phyloP scores from a whole-genome alignment of 192 early-diverging fungal genomes.

The Entrophospora sp. region DNA sequence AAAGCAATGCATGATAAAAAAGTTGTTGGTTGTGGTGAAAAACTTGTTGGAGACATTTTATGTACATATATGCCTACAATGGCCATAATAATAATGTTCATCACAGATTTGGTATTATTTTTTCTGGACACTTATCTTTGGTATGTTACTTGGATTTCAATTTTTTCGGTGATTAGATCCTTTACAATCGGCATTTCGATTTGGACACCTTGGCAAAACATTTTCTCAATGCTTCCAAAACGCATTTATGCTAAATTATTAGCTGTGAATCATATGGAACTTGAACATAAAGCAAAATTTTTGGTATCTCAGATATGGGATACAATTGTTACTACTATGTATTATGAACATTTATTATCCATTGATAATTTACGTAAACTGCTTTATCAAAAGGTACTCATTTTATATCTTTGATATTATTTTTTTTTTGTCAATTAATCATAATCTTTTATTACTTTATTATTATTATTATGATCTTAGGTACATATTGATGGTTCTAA shows the following conservation, averaged over 20 bases:
- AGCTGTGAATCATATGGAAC: conserved; percentile 61
- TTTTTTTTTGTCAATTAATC: neutral
- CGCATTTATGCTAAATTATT: conserved; percentile 71
- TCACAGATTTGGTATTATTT: conserved; percentile 65
- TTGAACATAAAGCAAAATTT: conserved; percentile 71
- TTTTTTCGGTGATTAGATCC: conserved; percentile 67
- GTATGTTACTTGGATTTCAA: conserved; percentile 80
- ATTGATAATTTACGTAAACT: conserved; percentile 67
- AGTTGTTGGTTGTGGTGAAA: conserved; percentile 52
- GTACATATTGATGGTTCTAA: conserved; percentile 47
- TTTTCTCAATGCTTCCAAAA: conserved; percentile 70
- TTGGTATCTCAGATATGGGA: conserved; percentile 80
- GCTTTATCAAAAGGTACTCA: conserved; percentile 60
- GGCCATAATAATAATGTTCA: conserved; percentile 63
- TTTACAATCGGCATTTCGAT: conserved; percentile 74
- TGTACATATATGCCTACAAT: conserved; percentile 61
- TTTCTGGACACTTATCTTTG: conserved; percentile 84
- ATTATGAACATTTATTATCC: conserved; percentile 67
- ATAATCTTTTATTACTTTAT: neutral
- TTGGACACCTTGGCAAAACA: conserved; percentile 76
- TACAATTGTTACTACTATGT: conserved; percentile 76
- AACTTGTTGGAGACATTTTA: conserved; percentile 42
- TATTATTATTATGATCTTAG: conserved; percentile 37
- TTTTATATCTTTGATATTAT: too few relatives aligned
- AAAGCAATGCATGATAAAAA: conserved; percentile 41